These are phyloP conservation scores for Podaxis sp. DNA, from an alignment of 768 basidiomycete species.

Conservation along the genomic window DNA sequence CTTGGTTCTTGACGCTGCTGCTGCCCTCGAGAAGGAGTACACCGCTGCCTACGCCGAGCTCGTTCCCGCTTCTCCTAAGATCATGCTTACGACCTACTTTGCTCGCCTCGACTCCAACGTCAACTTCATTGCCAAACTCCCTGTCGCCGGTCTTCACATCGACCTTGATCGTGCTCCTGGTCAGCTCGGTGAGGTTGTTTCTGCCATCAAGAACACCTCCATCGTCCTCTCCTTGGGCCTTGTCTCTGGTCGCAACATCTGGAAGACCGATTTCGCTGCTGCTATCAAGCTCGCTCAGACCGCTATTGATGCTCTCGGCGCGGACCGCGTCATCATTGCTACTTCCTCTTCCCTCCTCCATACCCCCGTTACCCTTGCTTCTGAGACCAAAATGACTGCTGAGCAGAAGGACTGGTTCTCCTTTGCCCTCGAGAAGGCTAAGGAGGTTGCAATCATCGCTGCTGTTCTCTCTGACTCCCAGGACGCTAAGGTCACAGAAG, in stretches of 20 bases:
- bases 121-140: constrained; percentile 85
- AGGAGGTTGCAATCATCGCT: constrained; percentile 86
- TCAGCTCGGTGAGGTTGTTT: constrained; percentile 80
- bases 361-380: constrained; percentile 92
- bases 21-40: constrained; percentile 75
- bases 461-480: constrained; percentile 83
- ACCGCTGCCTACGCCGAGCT: constrained; percentile 77
- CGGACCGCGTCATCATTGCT: constrained; percentile 86
- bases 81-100: constrained; percentile 95
- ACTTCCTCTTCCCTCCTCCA: constrained; percentile 98
- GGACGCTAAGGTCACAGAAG: constrained; percentile 60
- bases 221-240: constrained; percentile 89
- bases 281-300: constrained; percentile 81
- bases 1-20: constrained; percentile 86
- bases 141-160: constrained; percentile 91
- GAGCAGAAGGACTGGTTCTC: constrained; percentile 98
- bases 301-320: constrained; percentile 78
- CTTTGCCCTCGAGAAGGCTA: constrained; percentile 94
- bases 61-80: constrained; percentile 79
- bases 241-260: constrained; percentile 98
- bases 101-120: constrained; percentile 92
- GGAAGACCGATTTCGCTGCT: constrained; percentile 92
- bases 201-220: constrained; percentile 77
- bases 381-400: constrained; percentile 83
- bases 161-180: constrained; percentile 91